Evolutionary conservation across 139 green algal genomes (phyloP), one percentile per base, ranked within the genome.

Genomic region (Chlorella sorokiniana): DNA sequence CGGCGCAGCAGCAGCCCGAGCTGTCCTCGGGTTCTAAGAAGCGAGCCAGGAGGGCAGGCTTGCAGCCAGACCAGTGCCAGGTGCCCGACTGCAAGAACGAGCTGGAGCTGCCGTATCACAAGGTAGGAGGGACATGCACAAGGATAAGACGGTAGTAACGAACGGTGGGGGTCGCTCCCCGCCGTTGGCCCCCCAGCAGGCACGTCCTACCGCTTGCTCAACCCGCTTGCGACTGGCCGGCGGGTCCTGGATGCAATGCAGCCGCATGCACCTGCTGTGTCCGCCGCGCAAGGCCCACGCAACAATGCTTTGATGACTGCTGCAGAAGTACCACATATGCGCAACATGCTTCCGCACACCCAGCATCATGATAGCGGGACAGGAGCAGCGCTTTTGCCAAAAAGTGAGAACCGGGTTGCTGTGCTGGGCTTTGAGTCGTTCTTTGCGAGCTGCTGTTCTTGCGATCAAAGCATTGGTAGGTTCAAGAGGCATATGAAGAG

Each of bases 241-340:
- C n/a, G n/a, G n/a, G n/a, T n/a, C n/a, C n/a, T n/a, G n/a, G n/a
- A n/a, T n/a, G n/a, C n/a, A n/a, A n/a, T n/a, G n/a, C n/a, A n/a
- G n/a, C n/a, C n/a, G n/a, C n/a, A n/a, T n/a, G n/a, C n/a, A n/a
- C n/a, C n/a, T n/a, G n/a, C n/a, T n/a, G n/a, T n/a, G n/a, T n/a
- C n/a, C n/a, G n/a, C n/a, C n/a, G n/a, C n/a, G 48, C 56, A 65
- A 33, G 56, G n/a, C 56, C n/a, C 56, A 22, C 10, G 56, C 10
- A 22, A 33, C n/a, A 10, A n/a, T n/a, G 56, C 10, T 65, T 65
- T 65, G 48, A 25, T 16, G 1, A 29, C 27, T 59, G 25, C 8
- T 65, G 71, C 71, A 78, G 71, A 78, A 78, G 35, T 78, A 78
- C 33, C 71, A 78, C 23, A 37, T 76, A 10, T 71, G 64, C 64